phyloP scores from a whole-genome alignment of 2,329 filamentous ascomycete species.

The Ascocoryne sarcoides region DNA sequence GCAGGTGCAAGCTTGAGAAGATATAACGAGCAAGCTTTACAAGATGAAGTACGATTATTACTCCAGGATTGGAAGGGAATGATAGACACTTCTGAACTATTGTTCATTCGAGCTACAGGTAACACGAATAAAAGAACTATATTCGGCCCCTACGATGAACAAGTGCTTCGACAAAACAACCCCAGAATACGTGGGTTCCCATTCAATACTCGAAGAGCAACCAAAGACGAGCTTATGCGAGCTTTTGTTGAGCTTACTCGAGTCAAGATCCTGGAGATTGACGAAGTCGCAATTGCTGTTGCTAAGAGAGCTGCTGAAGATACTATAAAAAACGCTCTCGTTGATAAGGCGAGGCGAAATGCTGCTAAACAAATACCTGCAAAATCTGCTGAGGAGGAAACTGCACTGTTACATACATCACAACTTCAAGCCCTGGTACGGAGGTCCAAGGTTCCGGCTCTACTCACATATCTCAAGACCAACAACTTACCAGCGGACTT shows the following conservation, averaged over 20 bases:
- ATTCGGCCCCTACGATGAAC: conserved; percentile 84
- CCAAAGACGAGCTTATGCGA: conserved; percentile 89
- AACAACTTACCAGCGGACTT: conserved; percentile 68
- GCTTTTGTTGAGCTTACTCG: conserved; percentile 90
- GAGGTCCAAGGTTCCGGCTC: conserved; percentile 78
- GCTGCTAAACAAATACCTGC: conserved; percentile 38
- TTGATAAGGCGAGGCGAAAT: conserved; percentile 30
- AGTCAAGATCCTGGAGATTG: conserved; percentile 73
- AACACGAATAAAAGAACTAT: conserved; percentile 77
- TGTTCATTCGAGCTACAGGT: conserved; percentile 87
- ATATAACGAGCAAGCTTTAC: conserved; percentile 87
- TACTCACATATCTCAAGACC: conserved; percentile 73
- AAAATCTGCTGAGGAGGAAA: conserved; percentile 74
- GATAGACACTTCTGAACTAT: conserved; percentile 73
- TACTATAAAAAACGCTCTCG: conserved; percentile 34
- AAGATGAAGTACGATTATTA: conserved; percentile 77
- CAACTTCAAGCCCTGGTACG: conserved; percentile 84
- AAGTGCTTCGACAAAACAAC: conserved; percentile 73
- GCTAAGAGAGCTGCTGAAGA: conserved; percentile 40
- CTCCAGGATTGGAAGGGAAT: conserved; percentile 76
- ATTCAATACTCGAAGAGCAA: conserved; percentile 85
- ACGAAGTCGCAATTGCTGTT: conserved; percentile 50
- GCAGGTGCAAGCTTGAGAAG: conserved; percentile 82
- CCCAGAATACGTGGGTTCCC: conserved; percentile 77
- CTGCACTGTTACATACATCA: conserved; percentile 70